Percentiles rank a stretch among this genome's conserved stretches.
phyloP scores from a whole-genome alignment of 768 basidiomycete genomes.

The Lyophyllum shimeji region DNA sequence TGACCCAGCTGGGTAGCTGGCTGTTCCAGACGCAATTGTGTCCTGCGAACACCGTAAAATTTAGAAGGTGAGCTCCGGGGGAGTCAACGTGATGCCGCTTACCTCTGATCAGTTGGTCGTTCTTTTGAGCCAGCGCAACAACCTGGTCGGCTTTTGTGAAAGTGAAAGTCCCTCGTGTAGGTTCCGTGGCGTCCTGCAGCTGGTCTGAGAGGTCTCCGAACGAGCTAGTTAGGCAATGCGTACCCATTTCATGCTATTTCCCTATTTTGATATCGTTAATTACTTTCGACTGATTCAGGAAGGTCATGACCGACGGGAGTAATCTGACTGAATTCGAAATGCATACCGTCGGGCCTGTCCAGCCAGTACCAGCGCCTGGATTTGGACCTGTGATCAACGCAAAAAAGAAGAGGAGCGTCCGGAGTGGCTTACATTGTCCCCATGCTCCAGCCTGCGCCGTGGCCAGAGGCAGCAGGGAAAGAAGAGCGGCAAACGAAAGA shows the following conservation, averaged over 20 bases:
- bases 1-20: slow-evolving; percentile 53
- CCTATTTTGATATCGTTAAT: slow-evolving; percentile 18
- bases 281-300: neutral
- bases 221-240: neutral
- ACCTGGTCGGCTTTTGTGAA: slow-evolving; percentile 45
- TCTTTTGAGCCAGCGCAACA: slow-evolving; percentile 41
- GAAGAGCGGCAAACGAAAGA: slow-evolving; percentile 22
- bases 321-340: slow-evolving; percentile 41
- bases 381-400: neutral
- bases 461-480: slow-evolving; percentile 19
- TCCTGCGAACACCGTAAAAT: slow-evolving; percentile 21
- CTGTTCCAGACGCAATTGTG: slow-evolving; percentile 53
- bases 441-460: slow-evolving; percentile 27
- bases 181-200: slow-evolving; percentile 51
- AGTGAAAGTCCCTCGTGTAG: slow-evolving; percentile 43
- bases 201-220: neutral
- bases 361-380: slow-evolving; percentile 21
- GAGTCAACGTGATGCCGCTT: neutral
- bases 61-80: neutral
- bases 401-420: neutral
- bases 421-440: slow-evolving; percentile 29
- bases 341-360: slow-evolving; percentile 27
- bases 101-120: slow-evolving; percentile 49
- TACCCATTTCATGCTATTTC: slow-evolving; percentile 63
- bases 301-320: slow-evolving; percentile 34